Conservation (phyloP, 1,284 basidiomycete species). For the Agroathelia rolfsii region DNA sequence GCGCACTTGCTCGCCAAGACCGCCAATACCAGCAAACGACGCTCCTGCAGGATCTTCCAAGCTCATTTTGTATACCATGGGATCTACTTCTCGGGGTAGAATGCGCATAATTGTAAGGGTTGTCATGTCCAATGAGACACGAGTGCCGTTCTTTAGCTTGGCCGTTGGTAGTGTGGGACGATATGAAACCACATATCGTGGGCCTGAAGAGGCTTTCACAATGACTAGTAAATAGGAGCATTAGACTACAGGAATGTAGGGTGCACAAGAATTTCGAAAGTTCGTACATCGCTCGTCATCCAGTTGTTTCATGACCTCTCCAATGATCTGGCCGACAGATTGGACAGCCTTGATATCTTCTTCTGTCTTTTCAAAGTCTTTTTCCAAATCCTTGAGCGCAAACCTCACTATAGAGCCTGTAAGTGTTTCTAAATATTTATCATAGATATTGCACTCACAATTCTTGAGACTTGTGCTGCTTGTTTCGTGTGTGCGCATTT, state of each 20-base stretch:
- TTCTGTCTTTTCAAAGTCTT: conserved; percentile 91
- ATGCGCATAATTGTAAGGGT: conserved; percentile 99
- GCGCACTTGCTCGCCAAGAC: conserved; percentile 91
- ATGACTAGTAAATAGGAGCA: conserved; percentile 57
- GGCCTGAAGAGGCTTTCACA: conserved; percentile 97
- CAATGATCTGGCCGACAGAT: conserved; percentile 98
- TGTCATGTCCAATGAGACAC: conserved; percentile 99
- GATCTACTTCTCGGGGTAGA: conserved; percentile 94
- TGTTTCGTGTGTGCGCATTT: conserved; percentile 82
- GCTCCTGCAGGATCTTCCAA: conserved; percentile 95
- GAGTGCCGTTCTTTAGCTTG: conserved; percentile 90
- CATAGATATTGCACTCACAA: conserved; percentile 37
- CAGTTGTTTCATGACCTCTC: conserved; percentile 97
- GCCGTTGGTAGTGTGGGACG: conserved; percentile 85
- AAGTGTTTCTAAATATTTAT: not conserved
- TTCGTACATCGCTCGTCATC: conserved; percentile 96
- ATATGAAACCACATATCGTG: conserved; percentile 98
- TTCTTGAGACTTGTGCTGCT: conserved; percentile 81
- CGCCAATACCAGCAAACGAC: conserved; percentile 95
- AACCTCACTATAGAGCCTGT: conserved; percentile 50
- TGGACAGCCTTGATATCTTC: conserved; percentile 99
- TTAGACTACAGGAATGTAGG: conserved; percentile 6
- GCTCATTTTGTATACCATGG: conserved; percentile 99
- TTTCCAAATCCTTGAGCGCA: conserved; percentile 80
- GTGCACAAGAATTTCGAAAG: conserved; percentile 11